Conservation (phyloP, 2,329 filamentous ascomycete genomes). For the Coniosporium tulheliwenetii region DNA sequence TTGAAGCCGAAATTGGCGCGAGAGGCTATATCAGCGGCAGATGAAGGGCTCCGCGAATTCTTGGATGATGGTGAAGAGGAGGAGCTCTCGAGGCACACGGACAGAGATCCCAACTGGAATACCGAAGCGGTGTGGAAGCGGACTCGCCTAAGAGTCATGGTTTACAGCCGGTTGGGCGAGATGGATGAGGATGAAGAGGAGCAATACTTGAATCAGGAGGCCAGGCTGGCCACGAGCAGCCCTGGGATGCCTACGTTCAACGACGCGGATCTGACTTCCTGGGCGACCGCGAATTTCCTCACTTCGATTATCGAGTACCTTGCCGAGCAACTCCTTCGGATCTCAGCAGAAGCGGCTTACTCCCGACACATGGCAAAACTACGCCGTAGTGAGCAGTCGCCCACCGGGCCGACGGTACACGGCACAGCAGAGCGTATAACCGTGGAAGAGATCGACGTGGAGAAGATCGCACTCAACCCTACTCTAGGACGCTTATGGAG, state of each 20-base stretch:
- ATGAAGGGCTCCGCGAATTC: conserved; percentile 79
- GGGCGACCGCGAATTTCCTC: conserved; percentile 86
- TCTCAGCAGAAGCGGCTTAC: conserved; percentile 73
- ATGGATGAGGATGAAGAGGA: conserved; percentile 98
- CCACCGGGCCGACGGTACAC: too few species aligned
- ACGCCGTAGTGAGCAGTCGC: too few species aligned
- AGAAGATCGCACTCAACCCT: conserved; percentile 78
- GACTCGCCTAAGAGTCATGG: conserved; percentile 87
- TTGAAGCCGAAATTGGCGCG: conserved; percentile 79
- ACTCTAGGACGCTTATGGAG: conserved; percentile 84
- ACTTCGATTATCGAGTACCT: conserved; percentile 91
- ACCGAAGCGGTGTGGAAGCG: conserved; percentile 90
- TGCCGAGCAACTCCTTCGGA: conserved; percentile 77
- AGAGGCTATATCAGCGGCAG: conserved; percentile 67
- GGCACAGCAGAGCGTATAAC: conserved; percentile 44
- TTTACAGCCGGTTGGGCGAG: conserved; percentile 90
- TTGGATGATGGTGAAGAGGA: conserved; percentile 67
- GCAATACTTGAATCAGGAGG: conserved; percentile 66
- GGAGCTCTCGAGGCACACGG: conserved; percentile 24
- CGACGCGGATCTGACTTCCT: conserved; percentile 47
- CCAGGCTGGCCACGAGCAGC: conserved; percentile 42
- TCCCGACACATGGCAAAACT: too few species aligned
- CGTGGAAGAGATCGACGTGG: conserved; percentile 86
- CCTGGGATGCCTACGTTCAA: conserved; percentile 39
- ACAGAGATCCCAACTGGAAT: conserved; percentile 45